Evolutionary conservation across 1,284 basidiomycete genomes (phyloP).

Genomic region (Ustilago vetiveriae): DNA sequence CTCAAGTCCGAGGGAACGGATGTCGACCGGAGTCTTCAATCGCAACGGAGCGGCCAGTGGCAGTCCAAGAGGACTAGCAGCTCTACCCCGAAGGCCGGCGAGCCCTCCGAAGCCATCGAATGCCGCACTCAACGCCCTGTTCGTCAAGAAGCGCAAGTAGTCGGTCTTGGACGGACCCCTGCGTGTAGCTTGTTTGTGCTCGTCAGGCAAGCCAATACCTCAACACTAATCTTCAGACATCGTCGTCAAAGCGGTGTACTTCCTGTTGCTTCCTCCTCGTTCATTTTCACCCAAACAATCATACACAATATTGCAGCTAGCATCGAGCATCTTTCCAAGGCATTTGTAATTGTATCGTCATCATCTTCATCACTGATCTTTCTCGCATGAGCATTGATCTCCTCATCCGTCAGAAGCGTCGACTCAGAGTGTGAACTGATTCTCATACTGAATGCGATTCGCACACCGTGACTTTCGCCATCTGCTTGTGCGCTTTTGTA

Average conservation of each 20-base stretch:
- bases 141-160: conserved; percentile 46
- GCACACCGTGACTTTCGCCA: too few relatives aligned
- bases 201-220: not conserved
- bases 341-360: conserved; percentile 15
- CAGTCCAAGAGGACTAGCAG: conserved; percentile 24
- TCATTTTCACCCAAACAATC: too few relatives aligned
- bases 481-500: too few relatives aligned
- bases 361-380: not conserved
- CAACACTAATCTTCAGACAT: not conserved
- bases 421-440: too few relatives aligned
- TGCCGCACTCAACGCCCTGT: conserved; percentile 43
- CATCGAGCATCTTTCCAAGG: conserved; percentile 5
- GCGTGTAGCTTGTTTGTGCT: not conserved
- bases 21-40: conserved; percentile 6
- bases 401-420: not conserved
- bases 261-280: too few relatives aligned
- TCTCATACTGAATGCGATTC: too few relatives aligned
- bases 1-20: conserved; percentile 16
- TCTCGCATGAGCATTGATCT: conserved; percentile 6
- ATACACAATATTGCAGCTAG: too few relatives aligned
- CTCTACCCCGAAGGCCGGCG: conserved; percentile 22
- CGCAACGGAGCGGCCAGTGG: conserved; percentile 13
- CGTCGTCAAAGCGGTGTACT: too few relatives aligned
- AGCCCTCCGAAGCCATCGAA: conserved; percentile 45
- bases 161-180: not conserved